Percentiles rank a stretch among this genome's conserved stretches.
Evolutionary conservation across 2,329 filamentous ascomycete species (phyloP).

Genomic region (Colletotrichum gigasporum): DNA sequence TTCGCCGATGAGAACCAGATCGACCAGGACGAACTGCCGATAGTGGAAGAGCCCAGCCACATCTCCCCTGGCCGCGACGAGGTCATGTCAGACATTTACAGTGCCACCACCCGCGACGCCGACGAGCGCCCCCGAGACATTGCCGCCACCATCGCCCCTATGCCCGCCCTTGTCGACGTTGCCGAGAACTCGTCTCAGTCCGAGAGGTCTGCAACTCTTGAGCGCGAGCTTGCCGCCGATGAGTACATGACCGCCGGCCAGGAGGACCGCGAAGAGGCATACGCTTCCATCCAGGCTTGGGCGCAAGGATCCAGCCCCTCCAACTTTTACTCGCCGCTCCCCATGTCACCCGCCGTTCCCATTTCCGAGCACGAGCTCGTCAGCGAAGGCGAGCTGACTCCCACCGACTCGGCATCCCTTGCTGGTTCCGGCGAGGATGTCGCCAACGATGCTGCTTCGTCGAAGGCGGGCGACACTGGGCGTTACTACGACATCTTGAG

Average conservation of each 20-base stretch:
- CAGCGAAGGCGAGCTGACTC: slow-evolving; percentile 65
- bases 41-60: slow-evolving; percentile 44
- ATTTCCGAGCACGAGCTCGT: slow-evolving; percentile 62
- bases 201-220: slow-evolving; percentile 31
- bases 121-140: slow-evolving; percentile 34
- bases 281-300: slow-evolving; percentile 72
- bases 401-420: slow-evolving; percentile 66
- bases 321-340: slow-evolving; percentile 68
- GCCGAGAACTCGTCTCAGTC: slow-evolving; percentile 28
- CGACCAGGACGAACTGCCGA: slow-evolving; percentile 53
- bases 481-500: slow-evolving; percentile 65
- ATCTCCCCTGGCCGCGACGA: slow-evolving; percentile 58
- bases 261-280: slow-evolving; percentile 57
- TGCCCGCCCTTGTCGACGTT: slow-evolving; percentile 46
- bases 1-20: slow-evolving; percentile 68
- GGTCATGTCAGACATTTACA: slow-evolving; percentile 64
- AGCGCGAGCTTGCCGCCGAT: slow-evolving; percentile 48
- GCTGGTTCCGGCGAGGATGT: slow-evolving; percentile 61
- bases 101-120: slow-evolving; percentile 58
- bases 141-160: slow-evolving; percentile 34
- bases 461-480: slow-evolving; percentile 46
- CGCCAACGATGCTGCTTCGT: slow-evolving; percentile 52
- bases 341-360: slow-evolving; percentile 58
- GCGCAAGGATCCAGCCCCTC: slow-evolving; percentile 62
- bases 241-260: slow-evolving; percentile 64